Evolutionary conservation across 2,329 filamentous ascomycete genomes (phyloP).

Genomic region (Beauveria rudraprayagi): DNA sequence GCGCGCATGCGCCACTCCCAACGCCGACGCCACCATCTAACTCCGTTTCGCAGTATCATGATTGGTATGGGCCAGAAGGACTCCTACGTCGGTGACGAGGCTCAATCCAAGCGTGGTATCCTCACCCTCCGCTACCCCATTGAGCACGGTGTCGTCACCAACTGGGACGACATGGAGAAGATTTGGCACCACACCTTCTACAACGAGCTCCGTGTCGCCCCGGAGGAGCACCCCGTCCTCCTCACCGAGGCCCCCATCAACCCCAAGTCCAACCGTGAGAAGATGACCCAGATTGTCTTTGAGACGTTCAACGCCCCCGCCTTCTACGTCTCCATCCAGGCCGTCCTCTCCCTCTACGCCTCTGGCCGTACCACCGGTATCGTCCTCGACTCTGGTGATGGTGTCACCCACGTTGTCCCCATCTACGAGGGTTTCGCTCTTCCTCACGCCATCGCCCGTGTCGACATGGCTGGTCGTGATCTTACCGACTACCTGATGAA

Average conservation of each 20-base stretch:
- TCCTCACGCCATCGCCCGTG: constrained; percentile 98
- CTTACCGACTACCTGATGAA: constrained; percentile 99
- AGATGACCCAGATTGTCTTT: constrained; percentile 99
- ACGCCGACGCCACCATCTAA: constrained; percentile 3
- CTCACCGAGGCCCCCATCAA: constrained; percentile 99
- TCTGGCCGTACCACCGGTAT: constrained; percentile 99
- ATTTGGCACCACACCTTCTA: constrained; percentile 99
- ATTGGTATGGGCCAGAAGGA: constrained; percentile 99
- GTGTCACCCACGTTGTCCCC: constrained; percentile 99
- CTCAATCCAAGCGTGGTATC: constrained; percentile 99
- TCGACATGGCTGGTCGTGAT: constrained; percentile 99
- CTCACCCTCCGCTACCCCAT: constrained; percentile 98
- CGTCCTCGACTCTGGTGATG: constrained; percentile 98
- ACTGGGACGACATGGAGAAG: constrained; percentile 99
- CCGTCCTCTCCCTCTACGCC: constrained; percentile 97
- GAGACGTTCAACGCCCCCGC: constrained; percentile 99
- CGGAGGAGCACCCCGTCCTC: constrained; percentile 99
- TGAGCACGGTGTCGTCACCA: constrained; percentile 99
- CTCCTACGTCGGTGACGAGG: constrained; percentile 99
- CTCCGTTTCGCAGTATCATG: constrained; percentile 73
- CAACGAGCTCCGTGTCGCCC: constrained; percentile 99
- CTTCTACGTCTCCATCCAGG: constrained; percentile 99
- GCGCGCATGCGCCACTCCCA: constrained; percentile 7
- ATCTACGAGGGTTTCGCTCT: constrained; percentile 99
- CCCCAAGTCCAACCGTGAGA: constrained; percentile 99